Evolutionary conservation across 2,329 filamentous ascomycete species (phyloP).

Genomic region (Exophiala dermatitidis): DNA sequence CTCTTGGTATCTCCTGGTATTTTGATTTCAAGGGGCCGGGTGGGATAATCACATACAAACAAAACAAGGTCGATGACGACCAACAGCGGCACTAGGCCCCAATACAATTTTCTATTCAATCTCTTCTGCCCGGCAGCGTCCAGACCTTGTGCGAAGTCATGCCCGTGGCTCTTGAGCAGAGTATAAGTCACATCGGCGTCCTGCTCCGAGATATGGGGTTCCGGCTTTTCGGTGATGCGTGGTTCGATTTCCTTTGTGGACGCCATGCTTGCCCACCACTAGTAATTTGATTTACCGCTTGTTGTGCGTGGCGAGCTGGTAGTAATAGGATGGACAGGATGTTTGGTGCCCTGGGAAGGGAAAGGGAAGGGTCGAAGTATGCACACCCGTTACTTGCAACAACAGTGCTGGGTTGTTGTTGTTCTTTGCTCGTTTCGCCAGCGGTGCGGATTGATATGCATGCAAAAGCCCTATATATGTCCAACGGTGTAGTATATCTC

Average conservation of each 20-base stretch:
- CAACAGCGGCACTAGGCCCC: conserved; percentile 3
- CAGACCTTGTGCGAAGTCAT: background rate
- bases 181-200: conserved; percentile 7
- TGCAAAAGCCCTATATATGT: too few relatives aligned
- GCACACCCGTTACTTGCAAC: too few relatives aligned
- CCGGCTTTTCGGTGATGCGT: background rate
- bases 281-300: too few relatives aligned
- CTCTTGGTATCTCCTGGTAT: background rate
- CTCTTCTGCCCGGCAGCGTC: background rate
- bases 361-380: too few relatives aligned
- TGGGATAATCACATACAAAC: background rate
- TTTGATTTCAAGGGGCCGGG: background rate
- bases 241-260: background rate
- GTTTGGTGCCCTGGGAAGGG: too few relatives aligned
- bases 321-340: too few relatives aligned
- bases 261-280: background rate
- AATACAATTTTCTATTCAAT: conserved; percentile 4
- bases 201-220: conserved; percentile 3
- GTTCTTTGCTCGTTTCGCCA: too few relatives aligned
- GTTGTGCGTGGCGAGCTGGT: too few relatives aligned
- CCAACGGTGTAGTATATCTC: too few relatives aligned
- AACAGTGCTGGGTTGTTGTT: too few relatives aligned
- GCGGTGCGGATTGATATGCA: too few relatives aligned
- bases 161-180: background rate
- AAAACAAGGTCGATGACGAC: conserved; percentile 3